These are phyloP conservation scores for Hortiboletus flavorubellus DNA, from an alignment of 768 basidiomycete species.

Conservation along the genomic window DNA sequence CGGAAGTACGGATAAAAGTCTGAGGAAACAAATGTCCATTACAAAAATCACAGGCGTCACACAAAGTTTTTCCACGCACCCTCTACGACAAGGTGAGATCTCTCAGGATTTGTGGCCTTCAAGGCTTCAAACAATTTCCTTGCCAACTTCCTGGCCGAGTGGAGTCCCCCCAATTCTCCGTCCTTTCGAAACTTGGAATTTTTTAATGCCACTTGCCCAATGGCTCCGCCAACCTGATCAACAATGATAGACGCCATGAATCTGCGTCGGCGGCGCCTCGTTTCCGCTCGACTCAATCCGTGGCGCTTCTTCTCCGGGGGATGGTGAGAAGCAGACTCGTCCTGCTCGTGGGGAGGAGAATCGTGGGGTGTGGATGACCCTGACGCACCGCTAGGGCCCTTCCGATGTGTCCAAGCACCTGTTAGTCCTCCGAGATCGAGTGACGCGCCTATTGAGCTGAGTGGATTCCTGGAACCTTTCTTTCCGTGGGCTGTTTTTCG, in stretches of 20 bases:
- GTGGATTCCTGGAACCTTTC: constrained; percentile 44
- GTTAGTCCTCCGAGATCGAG: constrained; percentile 30
- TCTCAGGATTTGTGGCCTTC: constrained; percentile 55
- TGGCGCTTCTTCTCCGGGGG: constrained; percentile 11
- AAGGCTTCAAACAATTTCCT: constrained; percentile 64
- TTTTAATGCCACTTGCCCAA: constrained; percentile 69
- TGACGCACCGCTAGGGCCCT: constrained; percentile 5
- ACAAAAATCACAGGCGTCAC: neutral
- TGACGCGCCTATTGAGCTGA: constrained; percentile 37
- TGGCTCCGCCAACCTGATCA: constrained; percentile 61
- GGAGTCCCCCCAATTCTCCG: constrained; percentile 50
- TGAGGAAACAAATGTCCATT: constrained; percentile 23
- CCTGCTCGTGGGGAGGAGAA: constrained; percentile 12
- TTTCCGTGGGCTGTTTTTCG: constrained; percentile 42
- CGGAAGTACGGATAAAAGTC: constrained; percentile 80
- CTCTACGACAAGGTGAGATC: constrained; percentile 63
- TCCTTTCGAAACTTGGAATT: constrained; percentile 57
- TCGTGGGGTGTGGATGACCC: neutral
- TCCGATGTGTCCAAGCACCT: constrained; percentile 16
- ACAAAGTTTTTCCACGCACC: constrained; percentile 37
- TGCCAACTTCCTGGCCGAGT: constrained; percentile 65
- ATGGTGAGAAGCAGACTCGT: constrained; percentile 10
- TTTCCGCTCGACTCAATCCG: constrained; percentile 26
- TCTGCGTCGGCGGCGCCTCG: constrained; percentile 43
- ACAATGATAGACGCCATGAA: constrained; percentile 65